Evolutionary conservation across 768 basidiomycete species (phyloP), one percentile per base, ranked within the genome.

Genomic region (Xerocomellus amylosporus): DNA sequence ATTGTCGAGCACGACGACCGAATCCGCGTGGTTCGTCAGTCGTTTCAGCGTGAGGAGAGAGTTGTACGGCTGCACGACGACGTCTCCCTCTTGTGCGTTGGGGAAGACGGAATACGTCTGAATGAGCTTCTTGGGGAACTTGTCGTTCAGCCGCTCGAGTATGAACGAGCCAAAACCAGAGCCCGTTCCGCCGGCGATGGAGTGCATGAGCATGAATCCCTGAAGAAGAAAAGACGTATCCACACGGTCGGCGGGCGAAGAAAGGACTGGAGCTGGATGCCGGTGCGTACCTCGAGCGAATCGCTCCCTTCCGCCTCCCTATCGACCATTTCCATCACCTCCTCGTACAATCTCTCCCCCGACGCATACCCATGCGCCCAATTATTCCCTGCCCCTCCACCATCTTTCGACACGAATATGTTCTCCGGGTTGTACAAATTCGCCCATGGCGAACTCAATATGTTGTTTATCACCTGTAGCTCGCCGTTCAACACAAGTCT

Each of bases 61-160:
- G 71, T 99, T 99, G 74, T 99, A 99, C 5, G 97, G 97, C 66
- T 98, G 97, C 7, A 99, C 97, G 49, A 99, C 95, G 53, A 99
- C 95, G 62, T 98, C 97, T 34, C 90, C 87, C 62, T 96, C 94
- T 59, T 90, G 84, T 12, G 88, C 84, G 62, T 96, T 93, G 2
- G 97, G 97, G 61, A 99, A 99, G 52, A 99, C 96, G 41, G 95
- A 98, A 72, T 99, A 98, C 6, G 97, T 99, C 68, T 99, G 97
- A 42, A 98, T 95, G 53, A 98, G 83, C 72, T 99, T 99, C 77
- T 99, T 99, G 0, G 97, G 97, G 68, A 98, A 99, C 66, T 89
- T 90, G 74, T 99, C 97, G 73, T 95, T 96, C 40, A 98, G 75
- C 26, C 97, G 85, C 74, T 98, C 97, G 50, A 99, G 85, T 17